A percentile compares a stretch with the other conserved stretches of the same genome.
Conservation (phyloP, 257 asterid species). For the Ocimum tenuiflorum region DNA sequence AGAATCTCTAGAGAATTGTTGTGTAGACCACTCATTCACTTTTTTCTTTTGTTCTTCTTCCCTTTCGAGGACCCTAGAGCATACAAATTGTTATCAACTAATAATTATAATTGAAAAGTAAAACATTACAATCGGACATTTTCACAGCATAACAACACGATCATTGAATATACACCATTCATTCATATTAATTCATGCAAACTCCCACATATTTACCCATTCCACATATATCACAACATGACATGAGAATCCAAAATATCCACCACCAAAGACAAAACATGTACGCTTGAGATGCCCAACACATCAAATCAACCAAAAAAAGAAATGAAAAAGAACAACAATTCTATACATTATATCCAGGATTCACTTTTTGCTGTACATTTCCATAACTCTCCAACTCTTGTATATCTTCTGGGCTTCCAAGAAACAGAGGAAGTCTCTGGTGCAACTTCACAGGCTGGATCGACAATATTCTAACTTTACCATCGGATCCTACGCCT, state of each 20-base stretch:
- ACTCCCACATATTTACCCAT: not conserved
- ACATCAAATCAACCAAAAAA: not conserved
- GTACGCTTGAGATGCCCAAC: not conserved
- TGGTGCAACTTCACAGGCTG: conserved; percentile 86
- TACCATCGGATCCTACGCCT: conserved; percentile 84
- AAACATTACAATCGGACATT: too few species aligned
- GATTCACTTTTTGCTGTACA: conserved; percentile 87
- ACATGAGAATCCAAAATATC: not conserved
- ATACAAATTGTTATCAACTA: too few species aligned
- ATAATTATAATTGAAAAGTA: too few species aligned
- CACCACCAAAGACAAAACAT: not conserved
- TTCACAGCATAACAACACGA: too few species aligned
- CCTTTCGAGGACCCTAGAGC: too few species aligned
- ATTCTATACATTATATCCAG: conserved; percentile 67
- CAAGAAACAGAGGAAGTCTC: conserved; percentile 78
- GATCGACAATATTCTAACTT: conserved; percentile 57
- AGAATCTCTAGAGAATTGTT: too few species aligned
- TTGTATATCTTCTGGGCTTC: conserved; percentile 61
- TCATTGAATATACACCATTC: too few species aligned
- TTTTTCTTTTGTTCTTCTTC: too few species aligned
- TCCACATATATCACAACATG: not conserved
- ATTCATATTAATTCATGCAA: not conserved
- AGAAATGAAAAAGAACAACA: not conserved
- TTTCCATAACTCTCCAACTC: conserved; percentile 69
- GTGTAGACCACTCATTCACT: too few species aligned